These are phyloP conservation scores for Ascochyta lentis DNA, from an alignment of 2,329 filamentous ascomycete genomes.

Conservation along the genomic window DNA sequence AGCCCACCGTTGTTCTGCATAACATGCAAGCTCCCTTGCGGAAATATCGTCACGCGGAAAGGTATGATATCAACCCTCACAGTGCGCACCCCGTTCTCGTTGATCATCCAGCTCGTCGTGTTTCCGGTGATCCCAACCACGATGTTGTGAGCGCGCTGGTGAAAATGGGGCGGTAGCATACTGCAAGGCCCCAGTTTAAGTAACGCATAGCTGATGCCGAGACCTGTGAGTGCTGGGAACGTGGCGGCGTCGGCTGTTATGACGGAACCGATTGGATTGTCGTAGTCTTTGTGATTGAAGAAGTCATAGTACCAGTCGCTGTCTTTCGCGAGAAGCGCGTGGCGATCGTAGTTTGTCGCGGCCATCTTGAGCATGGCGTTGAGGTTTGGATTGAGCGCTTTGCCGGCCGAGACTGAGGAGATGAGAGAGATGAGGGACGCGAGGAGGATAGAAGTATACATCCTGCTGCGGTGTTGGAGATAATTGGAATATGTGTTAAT, in stretches of 20 bases:
- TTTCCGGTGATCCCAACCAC: constrained; percentile 58
- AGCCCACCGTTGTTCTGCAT: constrained; percentile 60
- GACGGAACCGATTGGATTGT: constrained; percentile 57
- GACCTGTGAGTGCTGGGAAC: constrained; percentile 56
- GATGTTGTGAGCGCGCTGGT: constrained; percentile 59
- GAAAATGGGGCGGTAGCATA: constrained; percentile 60
- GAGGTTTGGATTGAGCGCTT: constrained; percentile 50
- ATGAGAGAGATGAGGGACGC: constrained; percentile 16
- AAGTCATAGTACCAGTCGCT: constrained; percentile 61
- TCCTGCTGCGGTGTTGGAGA: background rate
- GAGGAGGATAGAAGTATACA: constrained; percentile 12
- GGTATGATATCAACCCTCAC: constrained; percentile 52
- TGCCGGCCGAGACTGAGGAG: constrained; percentile 48
- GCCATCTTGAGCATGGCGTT: constrained; percentile 47
- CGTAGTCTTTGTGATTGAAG: constrained; percentile 51
- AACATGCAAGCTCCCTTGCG: constrained; percentile 55
- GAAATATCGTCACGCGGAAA: constrained; percentile 60
- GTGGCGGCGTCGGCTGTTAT: constrained; percentile 61
- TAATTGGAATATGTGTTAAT: background rate
- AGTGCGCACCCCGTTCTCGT: constrained; percentile 58
- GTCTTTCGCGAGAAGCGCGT: constrained; percentile 50
- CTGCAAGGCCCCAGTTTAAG: constrained; percentile 58
- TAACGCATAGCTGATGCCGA: constrained; percentile 57
- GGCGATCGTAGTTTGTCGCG: constrained; percentile 56
- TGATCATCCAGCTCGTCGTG: constrained; percentile 60